These are phyloP conservation scores for Phytopythium delawarense DNA, from an alignment of 352 stramenopile genomes.

Conservation along the genomic window DNA sequence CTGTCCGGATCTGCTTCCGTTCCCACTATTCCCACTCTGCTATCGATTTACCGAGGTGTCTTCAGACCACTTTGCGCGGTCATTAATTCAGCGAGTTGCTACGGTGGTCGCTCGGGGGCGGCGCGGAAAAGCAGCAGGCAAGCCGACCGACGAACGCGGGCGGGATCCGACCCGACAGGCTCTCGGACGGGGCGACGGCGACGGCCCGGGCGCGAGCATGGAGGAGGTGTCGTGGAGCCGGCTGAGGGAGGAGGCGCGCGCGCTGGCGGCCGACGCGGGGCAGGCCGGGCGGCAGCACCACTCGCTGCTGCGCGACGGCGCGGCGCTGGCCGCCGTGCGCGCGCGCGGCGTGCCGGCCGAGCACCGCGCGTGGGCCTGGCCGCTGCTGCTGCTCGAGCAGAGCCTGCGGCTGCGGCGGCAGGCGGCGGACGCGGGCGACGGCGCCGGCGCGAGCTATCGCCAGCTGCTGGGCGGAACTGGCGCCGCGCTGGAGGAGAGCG, in stretches of 20 bases:
- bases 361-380: slow-evolving; percentile 80
- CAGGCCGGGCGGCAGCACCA: slow-evolving; percentile 64
- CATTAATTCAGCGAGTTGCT: too few species aligned
- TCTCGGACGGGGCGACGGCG: neutral
- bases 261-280: slow-evolving; percentile 52
- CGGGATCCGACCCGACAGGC: neutral
- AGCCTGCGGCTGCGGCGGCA: slow-evolving; percentile 57
- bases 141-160: too few species aligned
- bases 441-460: slow-evolving; percentile 37
- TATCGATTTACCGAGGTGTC: too few species aligned
- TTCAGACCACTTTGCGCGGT: too few species aligned
- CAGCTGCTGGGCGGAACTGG: slow-evolving; percentile 40
- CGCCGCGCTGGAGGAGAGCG: slow-evolving; percentile 26
- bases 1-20: too few species aligned
- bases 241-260: slow-evolving; percentile 53
- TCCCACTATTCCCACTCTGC: too few species aligned
- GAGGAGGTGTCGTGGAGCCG: slow-evolving; percentile 54
- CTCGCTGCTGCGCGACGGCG: slow-evolving; percentile 39
- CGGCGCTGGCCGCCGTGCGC: slow-evolving; percentile 49
- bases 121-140: neutral
- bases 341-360: slow-evolving; percentile 50
- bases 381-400: slow-evolving; percentile 65
- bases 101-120: too few species aligned
- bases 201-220: slow-evolving; percentile 12
- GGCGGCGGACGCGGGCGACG: slow-evolving; percentile 13